phyloP scores from a whole-genome alignment of 805 yeast genomes.

The Isabelozyma heimii region DNA sequence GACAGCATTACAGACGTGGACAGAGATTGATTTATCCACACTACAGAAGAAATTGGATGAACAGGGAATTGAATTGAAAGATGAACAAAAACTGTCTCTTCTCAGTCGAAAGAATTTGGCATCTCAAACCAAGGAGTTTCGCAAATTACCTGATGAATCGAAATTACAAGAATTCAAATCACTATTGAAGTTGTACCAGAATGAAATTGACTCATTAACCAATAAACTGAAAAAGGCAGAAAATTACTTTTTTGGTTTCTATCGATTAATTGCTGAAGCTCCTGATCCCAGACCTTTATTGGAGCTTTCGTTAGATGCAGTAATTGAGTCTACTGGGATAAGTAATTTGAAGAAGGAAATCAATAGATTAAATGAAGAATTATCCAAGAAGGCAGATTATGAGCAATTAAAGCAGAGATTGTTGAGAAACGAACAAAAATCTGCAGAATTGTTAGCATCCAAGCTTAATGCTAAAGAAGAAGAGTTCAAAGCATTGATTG shows the following conservation, averaged over 20 bases:
- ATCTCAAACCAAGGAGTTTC: conserved; percentile 79
- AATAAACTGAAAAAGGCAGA: conserved; percentile 76
- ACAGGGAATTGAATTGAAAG: conserved; percentile 70
- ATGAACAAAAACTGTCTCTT: conserved; percentile 64
- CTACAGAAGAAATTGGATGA: conserved; percentile 73
- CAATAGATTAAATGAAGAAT: conserved; percentile 50
- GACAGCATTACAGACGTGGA: conserved; percentile 72
- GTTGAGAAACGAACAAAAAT: conserved; percentile 55
- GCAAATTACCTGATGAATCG: conserved; percentile 63
- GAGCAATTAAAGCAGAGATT: conserved; percentile 68
- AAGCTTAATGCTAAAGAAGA: conserved; percentile 69
- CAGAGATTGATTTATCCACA: conserved; percentile 64
- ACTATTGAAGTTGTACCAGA: conserved; percentile 77
- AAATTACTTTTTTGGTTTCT: conserved; percentile 66
- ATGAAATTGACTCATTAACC: conserved; percentile 81
- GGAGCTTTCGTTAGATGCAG: conserved; percentile 65
- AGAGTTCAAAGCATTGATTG: conserved; percentile 63
- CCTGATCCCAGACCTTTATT: conserved; percentile 89
- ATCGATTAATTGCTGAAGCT: conserved; percentile 77
- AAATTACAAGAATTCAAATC: conserved; percentile 64
- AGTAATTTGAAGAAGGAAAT: conserved; percentile 51
- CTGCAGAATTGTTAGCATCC: conserved; percentile 52
- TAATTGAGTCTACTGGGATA: conserved; percentile 52
- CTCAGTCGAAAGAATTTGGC: conserved; percentile 76
- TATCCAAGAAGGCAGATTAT: conserved; percentile 71